Conservation (phyloP, 1,284 basidiomycete species). For the Naganishia albida region DNA sequence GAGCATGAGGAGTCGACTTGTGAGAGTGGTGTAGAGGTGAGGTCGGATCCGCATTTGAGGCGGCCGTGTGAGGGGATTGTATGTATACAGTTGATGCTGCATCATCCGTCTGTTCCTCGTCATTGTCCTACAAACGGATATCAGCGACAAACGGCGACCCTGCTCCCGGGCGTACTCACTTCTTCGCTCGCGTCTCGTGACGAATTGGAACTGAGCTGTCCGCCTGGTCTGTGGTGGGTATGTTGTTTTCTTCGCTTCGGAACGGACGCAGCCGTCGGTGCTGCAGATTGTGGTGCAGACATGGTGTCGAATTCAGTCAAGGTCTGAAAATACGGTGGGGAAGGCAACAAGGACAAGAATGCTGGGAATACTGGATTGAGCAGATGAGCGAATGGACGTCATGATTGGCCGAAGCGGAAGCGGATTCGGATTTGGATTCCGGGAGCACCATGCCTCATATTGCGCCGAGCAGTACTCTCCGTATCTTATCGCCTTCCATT, state of each 20-base stretch:
- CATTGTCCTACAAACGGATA: slow-evolving; percentile 42
- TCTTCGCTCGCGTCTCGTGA: slow-evolving; percentile 53
- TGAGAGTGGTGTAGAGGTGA: slow-evolving; percentile 8
- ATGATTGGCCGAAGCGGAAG: not conserved
- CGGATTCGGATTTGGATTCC: not conserved
- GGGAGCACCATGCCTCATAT: not conserved
- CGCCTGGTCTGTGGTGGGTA: slow-evolving; percentile 9
- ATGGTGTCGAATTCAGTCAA: not conserved
- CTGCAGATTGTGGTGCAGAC: not conserved
- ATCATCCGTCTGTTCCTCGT: slow-evolving; percentile 46
- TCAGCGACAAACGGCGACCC: not conserved
- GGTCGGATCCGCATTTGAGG: slow-evolving; percentile 35
- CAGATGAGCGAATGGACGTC: not conserved
- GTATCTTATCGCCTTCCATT: not conserved
- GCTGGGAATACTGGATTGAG: not conserved
- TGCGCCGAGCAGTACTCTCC: not conserved
- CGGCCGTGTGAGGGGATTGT: slow-evolving; percentile 32
- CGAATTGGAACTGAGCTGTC: slow-evolving; percentile 25
- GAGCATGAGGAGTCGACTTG: slow-evolving; percentile 32
- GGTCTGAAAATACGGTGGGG: too few relatives aligned
- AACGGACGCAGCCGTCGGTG: not conserved
- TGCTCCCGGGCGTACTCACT: slow-evolving; percentile 27
- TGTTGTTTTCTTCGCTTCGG: slow-evolving; percentile 5
- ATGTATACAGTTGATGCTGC: slow-evolving; percentile 44
- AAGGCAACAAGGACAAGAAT: not conserved